Evolutionary conservation across 257 asterid genomes (phyloP), one percentile per base, ranked within the genome.

Genomic region (Ocimum tenuiflorum): DNA sequence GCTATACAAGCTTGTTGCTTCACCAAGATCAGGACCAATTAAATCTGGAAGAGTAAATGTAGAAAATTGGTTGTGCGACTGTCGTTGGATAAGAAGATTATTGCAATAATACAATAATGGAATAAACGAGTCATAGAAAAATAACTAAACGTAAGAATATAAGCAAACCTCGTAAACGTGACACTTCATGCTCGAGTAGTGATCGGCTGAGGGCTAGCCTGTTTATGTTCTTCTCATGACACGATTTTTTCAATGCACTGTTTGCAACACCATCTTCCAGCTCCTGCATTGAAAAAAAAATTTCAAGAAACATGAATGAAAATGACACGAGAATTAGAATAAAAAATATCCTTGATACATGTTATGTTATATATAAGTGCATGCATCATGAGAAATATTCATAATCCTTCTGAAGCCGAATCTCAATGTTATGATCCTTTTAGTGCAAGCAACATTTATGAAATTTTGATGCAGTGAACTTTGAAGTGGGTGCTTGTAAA

Each of bases 121-220:
- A 12, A 45, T 18, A 17, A 45, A 72, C 23, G 20, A 17, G 38
- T 8, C 49, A 33, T 31, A 33, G 33, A 15, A 74, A n/a, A 70
- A 31, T 17, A 52, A 20, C 8, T 20, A 49, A 36, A 65, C 2
- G 38, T 3, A 3, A 56, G 29, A 4, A 19, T 15, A 9, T 19
- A 50, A n/a, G 19, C 27, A 20, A 64, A 87, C 96, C 96, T 87
- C 68, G 79, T 68, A 77, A 57, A 14, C n/a, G 53, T 65, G 73
- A 64, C 65, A 86, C 56, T 3, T 41, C 64, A 35, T 39, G 50
- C 67, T 47, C 36, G 51, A 79, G 19, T 7, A 6, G 35, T 14
- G 29, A 23, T 66, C 15, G 61, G n/a, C 22, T 33, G 35, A 0
- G 0, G 8, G 39, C 3, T 13, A 81, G 84, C 45, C 9, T 14